Conservation (phyloP, 441 rosid species). For the Bruguiera hainesii region DNA sequence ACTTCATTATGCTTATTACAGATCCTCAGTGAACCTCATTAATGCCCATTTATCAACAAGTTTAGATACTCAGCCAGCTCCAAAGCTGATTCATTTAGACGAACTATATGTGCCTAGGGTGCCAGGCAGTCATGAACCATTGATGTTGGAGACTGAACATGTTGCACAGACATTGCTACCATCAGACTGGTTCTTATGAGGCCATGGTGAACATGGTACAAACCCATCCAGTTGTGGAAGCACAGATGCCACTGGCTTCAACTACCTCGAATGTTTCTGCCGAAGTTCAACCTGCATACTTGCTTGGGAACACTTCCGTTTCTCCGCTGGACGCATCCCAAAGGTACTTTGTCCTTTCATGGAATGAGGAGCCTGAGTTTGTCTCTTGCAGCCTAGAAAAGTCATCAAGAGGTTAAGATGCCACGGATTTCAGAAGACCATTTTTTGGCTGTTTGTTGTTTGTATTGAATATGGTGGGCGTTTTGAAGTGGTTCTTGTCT, state of each 20-base stretch:
- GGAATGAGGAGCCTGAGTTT: neutral
- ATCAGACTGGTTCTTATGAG: conserved; percentile 25
- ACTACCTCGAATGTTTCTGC: conserved; percentile 23
- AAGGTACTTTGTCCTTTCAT: conserved; percentile 27
- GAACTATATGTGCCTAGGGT: conserved; percentile 5
- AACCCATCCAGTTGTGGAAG: conserved; percentile 26
- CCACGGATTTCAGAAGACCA: no score
- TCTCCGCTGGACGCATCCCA: conserved; percentile 30
- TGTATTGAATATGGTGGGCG: no score
- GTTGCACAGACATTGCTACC: conserved; percentile 20
- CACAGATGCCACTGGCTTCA: conserved; percentile 24
- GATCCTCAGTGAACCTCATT: conserved; percentile 10
- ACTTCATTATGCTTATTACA: conserved; percentile 26
- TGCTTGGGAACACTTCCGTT: conserved; percentile 23
- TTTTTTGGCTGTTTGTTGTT: no score
- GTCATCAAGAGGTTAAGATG: neutral
- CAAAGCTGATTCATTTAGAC: conserved; percentile 1
- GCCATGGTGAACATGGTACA: conserved; percentile 8
- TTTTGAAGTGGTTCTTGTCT: no score
- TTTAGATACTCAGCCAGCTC: conserved; percentile 5
- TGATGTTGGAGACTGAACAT: conserved; percentile 16
- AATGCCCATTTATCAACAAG: conserved; percentile 8
- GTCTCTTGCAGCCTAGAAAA: neutral
- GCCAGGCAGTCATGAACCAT: conserved; percentile 14
- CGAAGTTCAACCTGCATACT: conserved; percentile 27